These are phyloP conservation scores for Agrocybe pediades DNA, from an alignment of 768 basidiomycete species.

Conservation along the genomic window DNA sequence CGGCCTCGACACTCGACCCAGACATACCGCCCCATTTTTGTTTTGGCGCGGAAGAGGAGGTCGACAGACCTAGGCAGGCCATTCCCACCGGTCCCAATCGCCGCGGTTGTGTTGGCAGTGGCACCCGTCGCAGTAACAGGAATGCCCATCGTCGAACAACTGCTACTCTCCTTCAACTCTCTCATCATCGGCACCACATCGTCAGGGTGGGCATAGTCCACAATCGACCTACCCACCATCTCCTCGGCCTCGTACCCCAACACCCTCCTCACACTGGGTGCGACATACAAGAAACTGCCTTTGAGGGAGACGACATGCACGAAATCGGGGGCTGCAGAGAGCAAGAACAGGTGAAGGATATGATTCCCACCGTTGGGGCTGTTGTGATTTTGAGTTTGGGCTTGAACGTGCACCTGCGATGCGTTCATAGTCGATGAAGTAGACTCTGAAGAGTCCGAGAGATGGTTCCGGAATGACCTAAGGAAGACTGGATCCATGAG, in stretches of 20 bases:
- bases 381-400: no score
- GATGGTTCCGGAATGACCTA: slow-evolving; percentile 42
- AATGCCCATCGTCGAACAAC: slow-evolving; percentile 22
- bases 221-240: slow-evolving; percentile 74
- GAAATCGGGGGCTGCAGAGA: slow-evolving; percentile 74
- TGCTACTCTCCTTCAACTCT: slow-evolving; percentile 80
- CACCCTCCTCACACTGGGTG: slow-evolving; percentile 74
- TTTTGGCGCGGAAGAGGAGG: slow-evolving; percentile 80
- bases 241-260: slow-evolving; percentile 88
- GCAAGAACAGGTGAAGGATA: slow-evolving; percentile 57
- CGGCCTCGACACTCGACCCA: slow-evolving; percentile 94
- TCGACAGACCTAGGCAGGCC: slow-evolving; percentile 63
- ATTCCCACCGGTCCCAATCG: not conserved
- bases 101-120: not conserved
- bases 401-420: slow-evolving; percentile 20
- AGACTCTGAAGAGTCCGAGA: slow-evolving; percentile 27
- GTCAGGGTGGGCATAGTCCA: slow-evolving; percentile 85
- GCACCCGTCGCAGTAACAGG: not conserved
- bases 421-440: slow-evolving; percentile 19
- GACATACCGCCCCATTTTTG: slow-evolving; percentile 65
- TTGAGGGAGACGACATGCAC: slow-evolving; percentile 91
- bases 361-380: slow-evolving; percentile 33
- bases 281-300: slow-evolving; percentile 90
- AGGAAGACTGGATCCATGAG: slow-evolving; percentile 50
- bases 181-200: slow-evolving; percentile 91